A percentile compares a stretch with the other conserved stretches of the same genome.
These are phyloP conservation scores for Dothideomycetes sp. DNA, from an alignment of 2,329 filamentous ascomycete genomes.

Conservation along the genomic window DNA sequence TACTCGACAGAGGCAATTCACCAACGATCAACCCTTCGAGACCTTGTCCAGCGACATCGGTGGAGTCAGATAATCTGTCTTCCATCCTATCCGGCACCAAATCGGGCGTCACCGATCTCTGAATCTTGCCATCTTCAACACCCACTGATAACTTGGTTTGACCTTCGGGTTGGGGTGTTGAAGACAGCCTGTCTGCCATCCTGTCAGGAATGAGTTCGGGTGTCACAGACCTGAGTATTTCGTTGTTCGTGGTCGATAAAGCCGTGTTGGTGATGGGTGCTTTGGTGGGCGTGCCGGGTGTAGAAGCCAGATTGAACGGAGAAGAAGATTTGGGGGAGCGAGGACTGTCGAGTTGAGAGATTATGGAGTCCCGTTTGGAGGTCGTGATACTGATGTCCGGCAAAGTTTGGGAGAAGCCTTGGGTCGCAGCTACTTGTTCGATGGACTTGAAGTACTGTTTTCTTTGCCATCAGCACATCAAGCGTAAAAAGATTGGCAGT, in stretches of 20 bases:
- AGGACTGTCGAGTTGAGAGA: constrained; percentile 26
- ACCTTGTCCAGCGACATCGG: constrained; percentile 6
- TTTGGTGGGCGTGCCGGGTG: constrained; percentile 1
- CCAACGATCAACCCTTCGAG: constrained; percentile 23
- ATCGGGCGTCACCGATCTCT: constrained; percentile 1
- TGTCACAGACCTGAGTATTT: background rate
- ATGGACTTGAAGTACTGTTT: constrained; percentile 41
- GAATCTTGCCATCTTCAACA: constrained; percentile 4
- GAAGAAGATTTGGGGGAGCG: constrained; percentile 16
- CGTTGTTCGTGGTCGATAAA: background rate
- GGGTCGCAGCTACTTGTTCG: constrained; percentile 36
- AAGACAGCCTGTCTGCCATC: constrained; percentile 3
- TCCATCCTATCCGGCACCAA: constrained; percentile 10
- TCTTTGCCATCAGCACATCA: constrained; percentile 6
- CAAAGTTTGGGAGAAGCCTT: constrained; percentile 38
- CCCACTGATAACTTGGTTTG: background rate
- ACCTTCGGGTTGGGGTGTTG: background rate
- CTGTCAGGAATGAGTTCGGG: constrained; percentile 8
- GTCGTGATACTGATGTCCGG: constrained; percentile 24
- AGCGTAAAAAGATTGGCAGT: background rate
- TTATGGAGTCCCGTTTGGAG: constrained; percentile 27
- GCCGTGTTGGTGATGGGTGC: background rate
- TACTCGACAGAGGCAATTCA: constrained; percentile 24
- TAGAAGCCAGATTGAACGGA: background rate
- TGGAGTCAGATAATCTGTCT: background rate